phyloP scores from a whole-genome alignment of 2,329 filamentous ascomycete species.

The Tolypocladium tundrense region DNA sequence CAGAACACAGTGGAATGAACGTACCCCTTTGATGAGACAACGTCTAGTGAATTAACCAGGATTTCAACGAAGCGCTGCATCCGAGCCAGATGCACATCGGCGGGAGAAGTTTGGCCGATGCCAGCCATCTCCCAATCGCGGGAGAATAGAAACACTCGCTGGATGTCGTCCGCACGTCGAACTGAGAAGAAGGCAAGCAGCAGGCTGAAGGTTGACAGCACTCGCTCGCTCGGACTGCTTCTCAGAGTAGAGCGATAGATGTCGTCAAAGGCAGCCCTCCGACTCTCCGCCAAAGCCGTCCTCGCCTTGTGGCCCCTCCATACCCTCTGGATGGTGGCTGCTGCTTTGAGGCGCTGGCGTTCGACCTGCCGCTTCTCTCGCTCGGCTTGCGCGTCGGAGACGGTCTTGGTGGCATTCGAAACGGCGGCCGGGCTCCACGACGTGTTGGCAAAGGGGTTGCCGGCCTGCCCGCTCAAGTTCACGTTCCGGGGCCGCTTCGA shows the following conservation, averaged over 20 bases:
- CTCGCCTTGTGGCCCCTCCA: constrained; percentile 72
- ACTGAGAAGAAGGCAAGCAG: constrained; percentile 40
- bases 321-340: constrained; percentile 61
- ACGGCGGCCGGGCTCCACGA: constrained; percentile 46
- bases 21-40: constrained; percentile 12
- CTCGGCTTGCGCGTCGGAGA: constrained; percentile 81
- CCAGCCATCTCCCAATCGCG: constrained; percentile 28
- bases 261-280: constrained; percentile 53
- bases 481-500: constrained; percentile 82
- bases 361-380: constrained; percentile 72
- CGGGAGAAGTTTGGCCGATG: constrained; percentile 23
- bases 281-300: constrained; percentile 42
- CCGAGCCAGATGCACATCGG: constrained; percentile 16
- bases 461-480: constrained; percentile 78
- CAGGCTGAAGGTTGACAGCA: constrained; percentile 32
- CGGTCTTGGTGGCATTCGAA: constrained; percentile 61
- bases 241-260: constrained; percentile 32
- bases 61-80: constrained; percentile 24
- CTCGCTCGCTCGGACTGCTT: constrained; percentile 23
- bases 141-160: constrained; percentile 34
- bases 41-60: constrained; percentile 23
- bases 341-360: constrained; percentile 64
- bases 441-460: constrained; percentile 66
- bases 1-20: constrained; percentile 1
- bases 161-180: constrained; percentile 33